phyloP scores from a whole-genome alignment of 2,329 filamentous ascomycete genomes.

The Ilyonectria robusta region DNA sequence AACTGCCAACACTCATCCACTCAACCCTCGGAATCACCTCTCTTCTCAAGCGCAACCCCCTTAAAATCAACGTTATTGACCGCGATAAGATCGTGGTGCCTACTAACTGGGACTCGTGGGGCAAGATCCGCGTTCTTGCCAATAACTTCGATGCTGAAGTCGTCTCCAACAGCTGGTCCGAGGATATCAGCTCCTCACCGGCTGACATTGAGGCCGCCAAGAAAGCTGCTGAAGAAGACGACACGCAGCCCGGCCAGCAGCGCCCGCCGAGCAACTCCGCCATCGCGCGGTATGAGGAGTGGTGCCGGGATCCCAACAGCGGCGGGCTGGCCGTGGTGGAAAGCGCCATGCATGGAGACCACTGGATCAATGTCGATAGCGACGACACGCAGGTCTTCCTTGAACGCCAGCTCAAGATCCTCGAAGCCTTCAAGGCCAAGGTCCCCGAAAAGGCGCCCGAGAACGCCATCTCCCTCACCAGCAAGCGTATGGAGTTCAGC shows the following conservation, averaged over 20 bases:
- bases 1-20: conserved; percentile 84
- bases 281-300: conserved; percentile 82
- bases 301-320: conserved; percentile 81
- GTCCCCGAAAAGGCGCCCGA: conserved; percentile 61
- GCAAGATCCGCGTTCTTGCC: conserved; percentile 92
- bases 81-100: conserved; percentile 95
- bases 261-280: conserved; percentile 65
- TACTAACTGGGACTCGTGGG: conserved; percentile 98
- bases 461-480: conserved; percentile 38
- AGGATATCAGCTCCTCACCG: conserved; percentile 78
- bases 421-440: conserved; percentile 76
- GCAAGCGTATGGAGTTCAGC: conserved; percentile 51
- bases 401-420: conserved; percentile 78
- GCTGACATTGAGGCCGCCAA: conserved; percentile 46
- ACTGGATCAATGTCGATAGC: conserved; percentile 53
- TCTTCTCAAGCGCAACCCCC: conserved; percentile 80
- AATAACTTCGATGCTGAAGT: conserved; percentile 94
- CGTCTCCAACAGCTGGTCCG: conserved; percentile 86
- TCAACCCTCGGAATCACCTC: conserved; percentile 90
- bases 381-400: conserved; percentile 85
- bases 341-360: conserved; percentile 55
- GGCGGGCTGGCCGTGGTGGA: conserved; percentile 64
- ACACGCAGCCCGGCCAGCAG: conserved; percentile 39
- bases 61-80: conserved; percentile 93
- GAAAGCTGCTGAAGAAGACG: conserved; percentile 41